Evolutionary conservation across 2,329 filamentous ascomycete species (phyloP).

Genomic region (Lasiodiplodia sp.): DNA sequence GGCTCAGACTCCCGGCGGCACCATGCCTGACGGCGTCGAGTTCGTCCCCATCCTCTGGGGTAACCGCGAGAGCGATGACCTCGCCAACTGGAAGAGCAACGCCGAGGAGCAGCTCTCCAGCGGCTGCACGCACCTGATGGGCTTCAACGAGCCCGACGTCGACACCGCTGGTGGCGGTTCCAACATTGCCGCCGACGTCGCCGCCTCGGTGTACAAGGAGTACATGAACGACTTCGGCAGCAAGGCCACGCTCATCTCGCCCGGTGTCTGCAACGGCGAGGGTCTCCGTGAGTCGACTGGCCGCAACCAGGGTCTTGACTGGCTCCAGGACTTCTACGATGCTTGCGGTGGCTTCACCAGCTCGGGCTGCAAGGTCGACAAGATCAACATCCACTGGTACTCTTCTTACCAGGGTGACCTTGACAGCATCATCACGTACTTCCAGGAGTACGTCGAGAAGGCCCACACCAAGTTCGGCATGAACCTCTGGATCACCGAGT

Average conservation of each 20-base stretch:
- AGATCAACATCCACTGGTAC: conserved; percentile 72
- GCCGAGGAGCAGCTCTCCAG: conserved; percentile 60
- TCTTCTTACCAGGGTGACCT: conserved; percentile 42
- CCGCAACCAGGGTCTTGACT: conserved; percentile 59
- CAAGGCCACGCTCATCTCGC: conserved; percentile 63
- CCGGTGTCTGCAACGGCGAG: conserved; percentile 68
- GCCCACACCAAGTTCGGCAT: conserved; percentile 48
- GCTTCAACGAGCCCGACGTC: conserved; percentile 77
- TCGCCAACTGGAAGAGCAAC: conserved; percentile 58
- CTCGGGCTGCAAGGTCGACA: conserved; percentile 62
- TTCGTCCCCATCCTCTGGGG: conserved; percentile 74
- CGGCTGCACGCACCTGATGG: conserved; percentile 66
- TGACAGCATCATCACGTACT: conserved; percentile 55
- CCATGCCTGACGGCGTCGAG: conserved; percentile 52
- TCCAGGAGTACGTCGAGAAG: conserved; percentile 62
- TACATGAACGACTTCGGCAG: conserved; percentile 64
- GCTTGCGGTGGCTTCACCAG: conserved; percentile 60
- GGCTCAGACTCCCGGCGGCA: conserved; percentile 55
- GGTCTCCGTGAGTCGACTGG: conserved; percentile 30
- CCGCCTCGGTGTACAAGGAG: conserved; percentile 62
- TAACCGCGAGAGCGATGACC: conserved; percentile 50
- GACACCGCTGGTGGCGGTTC: conserved; percentile 63
- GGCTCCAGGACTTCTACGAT: conserved; percentile 61
- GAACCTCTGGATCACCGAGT: conserved; percentile 71
- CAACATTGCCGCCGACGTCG: conserved; percentile 61